These are phyloP conservation scores for Penstemon eatonii DNA, from an alignment of 257 asterid species.

Conservation along the genomic window DNA sequence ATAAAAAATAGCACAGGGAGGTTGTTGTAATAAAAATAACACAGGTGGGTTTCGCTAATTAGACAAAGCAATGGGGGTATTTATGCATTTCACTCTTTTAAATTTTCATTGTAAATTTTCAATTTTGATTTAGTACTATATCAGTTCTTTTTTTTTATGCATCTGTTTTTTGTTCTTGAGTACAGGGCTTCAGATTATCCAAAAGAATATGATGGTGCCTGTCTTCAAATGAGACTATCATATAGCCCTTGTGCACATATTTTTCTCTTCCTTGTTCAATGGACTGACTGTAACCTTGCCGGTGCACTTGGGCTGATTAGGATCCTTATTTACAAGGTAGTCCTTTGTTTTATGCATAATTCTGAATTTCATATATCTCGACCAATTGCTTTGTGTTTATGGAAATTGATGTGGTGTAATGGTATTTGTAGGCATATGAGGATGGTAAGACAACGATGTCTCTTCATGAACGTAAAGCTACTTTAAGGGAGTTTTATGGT, in stretches of 20 bases:
- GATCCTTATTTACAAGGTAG: slow-evolving; percentile 79
- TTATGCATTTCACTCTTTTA: slow-evolving; percentile 2
- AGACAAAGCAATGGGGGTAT: no score
- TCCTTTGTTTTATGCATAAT: slow-evolving; percentile 5
- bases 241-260: slow-evolving; percentile 88
- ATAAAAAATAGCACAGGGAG: no score
- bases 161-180: slow-evolving; percentile 21
- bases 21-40: no score
- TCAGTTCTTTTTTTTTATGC: slow-evolving; percentile 10
- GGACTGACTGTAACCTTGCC: slow-evolving; percentile 92
- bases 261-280: slow-evolving; percentile 80
- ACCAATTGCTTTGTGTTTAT: background rate
- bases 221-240: slow-evolving; percentile 94
- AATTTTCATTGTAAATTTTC: background rate
- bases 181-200: slow-evolving; percentile 86
- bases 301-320: slow-evolving; percentile 85
- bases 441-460: slow-evolving; percentile 86
- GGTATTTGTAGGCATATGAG: slow-evolving; percentile 63
- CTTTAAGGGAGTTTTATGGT: slow-evolving; percentile 82
- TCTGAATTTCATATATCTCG: background rate
- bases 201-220: slow-evolving; percentile 68
- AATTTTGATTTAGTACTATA: background rate
- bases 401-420: slow-evolving; percentile 27
- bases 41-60: no score
- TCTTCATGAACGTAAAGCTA: slow-evolving; percentile 78